Base-by-base conservation (phyloP, 2,329 filamentous ascomycete species). In the Arthrobotrys sphaeroides region DNA sequence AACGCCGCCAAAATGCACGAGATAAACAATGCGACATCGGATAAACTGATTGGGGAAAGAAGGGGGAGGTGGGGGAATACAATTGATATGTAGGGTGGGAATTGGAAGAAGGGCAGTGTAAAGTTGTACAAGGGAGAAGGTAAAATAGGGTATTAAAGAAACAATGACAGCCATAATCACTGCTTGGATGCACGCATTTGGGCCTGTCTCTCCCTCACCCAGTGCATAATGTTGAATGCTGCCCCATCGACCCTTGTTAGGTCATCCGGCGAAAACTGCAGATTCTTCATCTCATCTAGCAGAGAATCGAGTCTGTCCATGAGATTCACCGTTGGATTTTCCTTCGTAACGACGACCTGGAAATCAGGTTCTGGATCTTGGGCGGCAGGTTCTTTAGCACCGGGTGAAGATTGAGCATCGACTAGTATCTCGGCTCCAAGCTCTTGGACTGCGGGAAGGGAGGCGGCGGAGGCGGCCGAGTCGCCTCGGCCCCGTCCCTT, bases 171-270 rank as follows among this genome's bases (percentile, higher is more conserved):
- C 16, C 28, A 33, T 1, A 18, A 45, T 53, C 28, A 64, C n/a
- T 36, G 18, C 12, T 16, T 18, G 18, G 51, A 22, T 24, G 61
- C 24, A n/a, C 47, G 49, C 18, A 40, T 53, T 42, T 70, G 43
- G 2, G 55, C 55, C 18, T 67, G 70, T 16, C 68, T 57, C 28
- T 74, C 61, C 24, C 70, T 74, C 16, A 74, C 70, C 70, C 70
- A 74, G 36, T 68, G 57, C 70, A 74, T 74, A 22, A 74, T 74
- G 33, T 74, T 49, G 38, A 74, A 74, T 18, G 70, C 70, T 3
- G 55, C 49, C 3, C 45, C 62, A 40, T 74, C 70, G 12, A 74
- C 40, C 12, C 18, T 53, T 2, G 45, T 47, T n/a, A 74, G 64
- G 16, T 74, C 70, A 10, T 49, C 62, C 5, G 62, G 33, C 13